Percentiles rank a stretch among this genome's conserved stretches.
These are phyloP conservation scores for Albatrellus ellisii DNA, from an alignment of 768 basidiomycete genomes.

Conservation along the genomic window DNA sequence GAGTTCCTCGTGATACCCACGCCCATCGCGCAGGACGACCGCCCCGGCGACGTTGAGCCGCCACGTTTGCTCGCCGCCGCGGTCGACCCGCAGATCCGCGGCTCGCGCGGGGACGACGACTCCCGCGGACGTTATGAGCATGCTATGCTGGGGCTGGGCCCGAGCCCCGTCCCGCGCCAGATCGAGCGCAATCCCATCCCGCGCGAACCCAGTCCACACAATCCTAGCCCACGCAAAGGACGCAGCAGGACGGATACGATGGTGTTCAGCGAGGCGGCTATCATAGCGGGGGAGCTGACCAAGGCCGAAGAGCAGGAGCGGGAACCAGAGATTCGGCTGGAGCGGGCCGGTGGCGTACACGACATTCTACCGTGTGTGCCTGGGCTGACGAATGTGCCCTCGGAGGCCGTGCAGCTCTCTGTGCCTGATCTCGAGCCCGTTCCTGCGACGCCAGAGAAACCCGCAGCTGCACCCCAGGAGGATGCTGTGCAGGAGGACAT, in stretches of 20 bases:
- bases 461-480: too few relatives aligned
- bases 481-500: too few relatives aligned
- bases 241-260: slow-evolving; percentile 62
- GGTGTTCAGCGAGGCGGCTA: slow-evolving; percentile 41
- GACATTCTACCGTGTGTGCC: too few relatives aligned
- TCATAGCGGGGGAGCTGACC: slow-evolving; percentile 26
- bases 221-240: slow-evolving; percentile 21
- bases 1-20: slow-evolving; percentile 78
- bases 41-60: slow-evolving; percentile 14
- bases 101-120: slow-evolving; percentile 8
- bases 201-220: slow-evolving; percentile 13
- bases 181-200: slow-evolving; percentile 13
- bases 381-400: not conserved
- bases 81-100: slow-evolving; percentile 7
- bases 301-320: slow-evolving; percentile 9
- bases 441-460: too few relatives aligned
- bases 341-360: not conserved
- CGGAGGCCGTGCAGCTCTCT: not conserved
- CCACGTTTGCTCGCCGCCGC: slow-evolving; percentile 11
- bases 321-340: not conserved
- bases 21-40: slow-evolving; percentile 21
- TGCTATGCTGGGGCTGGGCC: slow-evolving; percentile 7
- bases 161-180: not conserved
- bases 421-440: not conserved
- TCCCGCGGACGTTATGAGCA: slow-evolving; percentile 11